Evolutionary conservation across 805 yeast genomes (phyloP).

Genomic region (Metschnikowia bowlesiae): DNA sequence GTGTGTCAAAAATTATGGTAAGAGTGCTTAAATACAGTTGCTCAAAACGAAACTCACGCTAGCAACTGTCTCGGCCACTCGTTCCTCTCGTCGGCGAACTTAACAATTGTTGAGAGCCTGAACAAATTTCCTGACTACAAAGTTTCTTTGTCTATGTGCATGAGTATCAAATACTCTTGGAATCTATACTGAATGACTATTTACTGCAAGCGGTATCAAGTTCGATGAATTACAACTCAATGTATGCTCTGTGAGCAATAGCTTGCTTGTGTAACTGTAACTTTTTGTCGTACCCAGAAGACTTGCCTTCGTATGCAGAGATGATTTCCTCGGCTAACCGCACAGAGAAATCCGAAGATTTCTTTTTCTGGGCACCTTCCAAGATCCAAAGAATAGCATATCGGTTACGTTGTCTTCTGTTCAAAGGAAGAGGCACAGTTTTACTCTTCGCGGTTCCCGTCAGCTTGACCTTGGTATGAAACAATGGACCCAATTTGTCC

Average conservation of each 20-base stretch:
- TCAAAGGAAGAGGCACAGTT: slow-evolving; percentile 78
- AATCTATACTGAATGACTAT: background rate
- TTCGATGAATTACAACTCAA: slow-evolving; percentile 30
- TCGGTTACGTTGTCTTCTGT: slow-evolving; percentile 76
- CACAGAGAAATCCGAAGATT: slow-evolving; percentile 76
- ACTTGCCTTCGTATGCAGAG: slow-evolving; percentile 69
- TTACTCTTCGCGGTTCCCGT: slow-evolving; percentile 84
- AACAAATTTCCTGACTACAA: too few species aligned
- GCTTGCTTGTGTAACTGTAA: slow-evolving; percentile 81
- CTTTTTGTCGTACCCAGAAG: slow-evolving; percentile 81
- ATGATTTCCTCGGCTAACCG: slow-evolving; percentile 87
- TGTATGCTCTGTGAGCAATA: slow-evolving; percentile 80
- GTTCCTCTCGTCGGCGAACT: too few species aligned
- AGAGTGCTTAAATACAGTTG: too few species aligned
- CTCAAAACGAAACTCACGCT: too few species aligned
- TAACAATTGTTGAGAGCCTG: too few species aligned
- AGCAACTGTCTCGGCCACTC: too few species aligned
- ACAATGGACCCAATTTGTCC: slow-evolving; percentile 80
- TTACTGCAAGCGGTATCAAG: background rate
- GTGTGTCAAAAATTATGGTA: too few species aligned
- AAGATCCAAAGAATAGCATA: slow-evolving; percentile 88
- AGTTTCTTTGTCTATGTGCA: too few species aligned
- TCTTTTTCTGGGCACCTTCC: slow-evolving; percentile 77
- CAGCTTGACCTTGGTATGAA: slow-evolving; percentile 68
- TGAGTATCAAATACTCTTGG: too few species aligned